phyloP scores from a whole-genome alignment of 2,329 filamentous ascomycete genomes.

The Sporothrix pseudoabietina region DNA sequence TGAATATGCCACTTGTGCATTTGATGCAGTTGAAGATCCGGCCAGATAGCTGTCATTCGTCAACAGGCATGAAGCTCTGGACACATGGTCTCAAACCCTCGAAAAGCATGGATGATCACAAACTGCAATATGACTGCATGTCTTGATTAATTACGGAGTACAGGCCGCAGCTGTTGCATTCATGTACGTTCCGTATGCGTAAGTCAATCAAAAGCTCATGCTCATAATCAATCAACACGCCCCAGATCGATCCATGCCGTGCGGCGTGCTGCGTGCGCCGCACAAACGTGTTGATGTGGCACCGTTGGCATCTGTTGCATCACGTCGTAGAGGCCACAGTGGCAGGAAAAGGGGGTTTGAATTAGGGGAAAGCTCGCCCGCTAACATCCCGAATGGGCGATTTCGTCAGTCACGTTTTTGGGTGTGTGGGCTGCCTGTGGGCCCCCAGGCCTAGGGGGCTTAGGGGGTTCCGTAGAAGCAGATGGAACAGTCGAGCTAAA shows the following conservation, averaged over 20 bases:
- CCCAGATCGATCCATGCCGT: neutral
- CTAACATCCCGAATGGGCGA: neutral
- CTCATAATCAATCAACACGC: neutral
- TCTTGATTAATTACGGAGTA: constrained; percentile 11
- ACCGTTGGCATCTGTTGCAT: neutral
- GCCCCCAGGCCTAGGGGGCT: neutral
- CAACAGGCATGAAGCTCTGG: constrained; percentile 3
- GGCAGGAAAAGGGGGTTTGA: constrained; percentile 29
- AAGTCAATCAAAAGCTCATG: neutral
- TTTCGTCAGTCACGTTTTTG: constrained; percentile 3
- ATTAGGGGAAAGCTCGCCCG: neutral
- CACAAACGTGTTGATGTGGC: neutral
- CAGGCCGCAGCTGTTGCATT: neutral
- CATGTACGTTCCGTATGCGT: neutral
- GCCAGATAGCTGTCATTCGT: neutral
- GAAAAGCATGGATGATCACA: neutral
- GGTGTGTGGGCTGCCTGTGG: constrained; percentile 15
- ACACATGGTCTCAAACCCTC: neutral
- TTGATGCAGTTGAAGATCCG: neutral
- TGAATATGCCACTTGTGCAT: neutral
- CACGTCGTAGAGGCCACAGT: constrained; percentile 33
- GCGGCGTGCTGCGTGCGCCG: neutral
- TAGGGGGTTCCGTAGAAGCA: constrained; percentile 27
- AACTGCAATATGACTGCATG: constrained; percentile 5
- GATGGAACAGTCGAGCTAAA: constrained; percentile 25